Base-by-base conservation (phyloP, 257 asterid genomes). In the Gentiana straminea region DNA sequence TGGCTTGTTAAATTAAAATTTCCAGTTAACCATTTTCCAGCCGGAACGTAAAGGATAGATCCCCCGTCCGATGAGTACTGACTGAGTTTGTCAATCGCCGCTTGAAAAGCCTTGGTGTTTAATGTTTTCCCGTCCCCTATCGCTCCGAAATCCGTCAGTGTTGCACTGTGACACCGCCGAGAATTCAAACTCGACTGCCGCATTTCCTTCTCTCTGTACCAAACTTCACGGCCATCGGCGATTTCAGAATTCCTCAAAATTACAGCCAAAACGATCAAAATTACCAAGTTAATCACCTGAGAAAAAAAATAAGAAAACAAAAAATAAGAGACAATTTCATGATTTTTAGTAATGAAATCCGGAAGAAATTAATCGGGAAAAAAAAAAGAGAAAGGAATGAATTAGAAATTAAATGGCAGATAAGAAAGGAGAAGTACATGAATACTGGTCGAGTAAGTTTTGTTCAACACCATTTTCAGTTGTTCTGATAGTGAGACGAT, bases 1-100 rank as follows among this genome's bases (percentile, higher is more conserved):
- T 80, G 93, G 59, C 93, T 85, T 51, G 97, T 85, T 62, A 92
- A 66, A 59, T 92, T 92, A 58, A 92, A 88, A 75, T 86, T 92
- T 8, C 93, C 95, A 0, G 98, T 92, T 62, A 92, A 58, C 97
- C 97, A 92, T 55, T 74, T 88, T 9, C 97, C 98, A 0, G 94
- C 79, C 4, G 98, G 97, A 32, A 92, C 94, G 51, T 73, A 88
- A 12, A 92, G 90, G 66, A 79, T 54, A 10, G 97, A 72, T 33
- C 98, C 97, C 2, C 98, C 98, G 34, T 81, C 74, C 0, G 80
- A 68, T 60, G 58, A 79, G 38, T 60, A 87, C 67, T 66, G 84
- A 64, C 89, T 55, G 50, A 92, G 81, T 51, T 77, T 62, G 64
- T 72, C 77, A 8, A 91, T 38, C 65, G 97, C 98, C 3, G 80